A percentile compares a stretch with the other conserved stretches of the same genome.
phyloP scores from a whole-genome alignment of 2,329 filamentous ascomycete species.

The Herpotrichia juniperi region DNA sequence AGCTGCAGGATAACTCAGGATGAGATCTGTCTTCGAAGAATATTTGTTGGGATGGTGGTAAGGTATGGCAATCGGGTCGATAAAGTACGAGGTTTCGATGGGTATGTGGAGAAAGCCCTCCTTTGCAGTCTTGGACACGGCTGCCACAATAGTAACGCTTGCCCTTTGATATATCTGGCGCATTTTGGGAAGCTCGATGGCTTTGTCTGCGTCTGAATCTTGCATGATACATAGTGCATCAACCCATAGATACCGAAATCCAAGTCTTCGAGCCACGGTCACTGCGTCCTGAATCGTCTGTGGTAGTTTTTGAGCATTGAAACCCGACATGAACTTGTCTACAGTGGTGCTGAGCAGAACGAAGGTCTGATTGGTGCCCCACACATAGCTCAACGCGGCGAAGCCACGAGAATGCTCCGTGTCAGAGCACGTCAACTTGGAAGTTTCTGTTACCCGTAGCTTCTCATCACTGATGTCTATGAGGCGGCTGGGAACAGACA shows the following conservation, averaged over 20 bases:
- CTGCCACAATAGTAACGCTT: no score
- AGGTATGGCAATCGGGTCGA: no score
- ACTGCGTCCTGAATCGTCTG: slow-evolving; percentile 29
- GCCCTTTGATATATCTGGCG: no score
- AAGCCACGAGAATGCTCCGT: slow-evolving; percentile 2
- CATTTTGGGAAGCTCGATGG: no score
- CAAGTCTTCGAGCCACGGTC: slow-evolving; percentile 16
- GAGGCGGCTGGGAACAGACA: neutral
- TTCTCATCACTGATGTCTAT: neutral
- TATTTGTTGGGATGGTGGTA: no score
- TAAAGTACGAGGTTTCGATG: no score
- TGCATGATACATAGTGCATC: slow-evolving; percentile 34
- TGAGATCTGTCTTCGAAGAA: no score
- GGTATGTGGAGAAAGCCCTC: no score
- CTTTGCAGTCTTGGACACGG: no score
- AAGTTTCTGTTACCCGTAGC: neutral
- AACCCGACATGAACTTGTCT: no score
- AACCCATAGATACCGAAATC: slow-evolving; percentile 34
- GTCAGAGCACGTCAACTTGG: neutral
- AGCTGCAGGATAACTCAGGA: no score
- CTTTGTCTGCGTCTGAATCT: no score
- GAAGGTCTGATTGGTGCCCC: slow-evolving; percentile 9
- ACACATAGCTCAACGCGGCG: slow-evolving; percentile 20
- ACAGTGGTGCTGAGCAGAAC: neutral
- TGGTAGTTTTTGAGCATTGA: neutral